Conservation (phyloP, 768 basidiomycete genomes). For the Serendipita sp. region DNA sequence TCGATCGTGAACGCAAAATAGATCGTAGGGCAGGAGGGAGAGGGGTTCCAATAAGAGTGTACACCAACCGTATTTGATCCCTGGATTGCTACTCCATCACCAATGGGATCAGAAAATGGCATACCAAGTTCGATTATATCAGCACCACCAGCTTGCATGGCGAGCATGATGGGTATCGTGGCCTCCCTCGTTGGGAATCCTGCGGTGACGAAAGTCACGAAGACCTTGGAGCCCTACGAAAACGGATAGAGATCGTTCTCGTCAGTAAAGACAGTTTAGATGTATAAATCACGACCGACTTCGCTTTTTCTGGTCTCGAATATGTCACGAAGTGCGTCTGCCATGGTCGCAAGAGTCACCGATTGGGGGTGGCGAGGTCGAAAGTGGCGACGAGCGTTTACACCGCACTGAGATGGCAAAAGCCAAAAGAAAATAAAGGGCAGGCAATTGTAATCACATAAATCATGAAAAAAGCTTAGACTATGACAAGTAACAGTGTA, state of each 20-base stretch:
- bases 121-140: constrained; percentile 93
- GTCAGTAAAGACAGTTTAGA: constrained; percentile 1
- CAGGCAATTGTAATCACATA: neutral
- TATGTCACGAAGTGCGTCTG: constrained; percentile 47
- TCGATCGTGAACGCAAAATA: neutral
- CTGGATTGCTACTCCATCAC: constrained; percentile 89
- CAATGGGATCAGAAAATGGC: constrained; percentile 92
- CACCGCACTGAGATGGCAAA: neutral
- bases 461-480: neutral
- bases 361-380: neutral
- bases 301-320: constrained; percentile 49
- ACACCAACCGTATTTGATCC: constrained; percentile 69
- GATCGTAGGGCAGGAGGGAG: constrained; percentile 12
- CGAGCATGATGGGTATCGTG: constrained; percentile 76
- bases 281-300: constrained; percentile 19
- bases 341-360: constrained; percentile 27
- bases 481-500: neutral
- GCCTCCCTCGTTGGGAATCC: constrained; percentile 68
- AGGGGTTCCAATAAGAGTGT: too few species aligned
- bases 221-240: constrained; percentile 36
- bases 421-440: neutral
- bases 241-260: neutral
- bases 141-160: constrained; percentile 84
- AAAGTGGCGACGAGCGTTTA: neutral
- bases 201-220: constrained; percentile 86